Conservation (phyloP, 345 rosid genomes). For the Camelina sativa region DNA sequence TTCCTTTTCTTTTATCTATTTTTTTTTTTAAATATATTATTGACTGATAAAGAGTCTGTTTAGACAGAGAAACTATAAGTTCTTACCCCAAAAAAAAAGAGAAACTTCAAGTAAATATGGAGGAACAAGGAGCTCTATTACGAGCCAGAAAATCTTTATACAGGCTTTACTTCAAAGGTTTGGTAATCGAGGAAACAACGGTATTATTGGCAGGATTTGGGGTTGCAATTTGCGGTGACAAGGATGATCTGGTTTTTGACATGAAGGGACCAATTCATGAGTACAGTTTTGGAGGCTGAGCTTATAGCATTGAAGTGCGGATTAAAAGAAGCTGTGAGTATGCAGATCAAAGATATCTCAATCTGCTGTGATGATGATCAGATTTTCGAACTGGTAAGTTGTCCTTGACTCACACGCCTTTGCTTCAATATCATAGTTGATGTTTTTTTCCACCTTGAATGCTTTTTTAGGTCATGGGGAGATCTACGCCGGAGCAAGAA, state of each 20-base stretch:
- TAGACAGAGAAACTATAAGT: no score
- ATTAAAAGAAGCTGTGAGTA: not conserved
- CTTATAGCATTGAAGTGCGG: not conserved
- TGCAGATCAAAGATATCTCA: not conserved
- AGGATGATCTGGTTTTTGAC: no score
- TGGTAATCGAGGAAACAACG: not conserved
- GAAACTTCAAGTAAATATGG: not conserved
- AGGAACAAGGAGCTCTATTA: not conserved
- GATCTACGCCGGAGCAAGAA: not conserved
- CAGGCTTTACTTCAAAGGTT: constrained; percentile 5
- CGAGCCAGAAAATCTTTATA: not conserved
- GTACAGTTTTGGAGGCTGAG: not conserved
- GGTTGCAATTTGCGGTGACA: not conserved
- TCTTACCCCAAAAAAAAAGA: no score
- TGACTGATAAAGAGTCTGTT: no score
- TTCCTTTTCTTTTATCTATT: no score
- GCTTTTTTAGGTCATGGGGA: not conserved
- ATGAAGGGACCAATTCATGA: not conserved
- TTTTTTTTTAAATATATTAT: no score
- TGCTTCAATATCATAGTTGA: not conserved
- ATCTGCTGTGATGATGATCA: not conserved
- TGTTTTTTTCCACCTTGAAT: not conserved
- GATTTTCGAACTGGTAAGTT: not conserved
- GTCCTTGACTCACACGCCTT: not conserved
- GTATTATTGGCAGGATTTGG: no score